Evolutionary conservation across 2,329 filamentous ascomycete species (phyloP), one percentile per base, ranked within the genome.

Genomic region (Coniella vitis): DNA sequence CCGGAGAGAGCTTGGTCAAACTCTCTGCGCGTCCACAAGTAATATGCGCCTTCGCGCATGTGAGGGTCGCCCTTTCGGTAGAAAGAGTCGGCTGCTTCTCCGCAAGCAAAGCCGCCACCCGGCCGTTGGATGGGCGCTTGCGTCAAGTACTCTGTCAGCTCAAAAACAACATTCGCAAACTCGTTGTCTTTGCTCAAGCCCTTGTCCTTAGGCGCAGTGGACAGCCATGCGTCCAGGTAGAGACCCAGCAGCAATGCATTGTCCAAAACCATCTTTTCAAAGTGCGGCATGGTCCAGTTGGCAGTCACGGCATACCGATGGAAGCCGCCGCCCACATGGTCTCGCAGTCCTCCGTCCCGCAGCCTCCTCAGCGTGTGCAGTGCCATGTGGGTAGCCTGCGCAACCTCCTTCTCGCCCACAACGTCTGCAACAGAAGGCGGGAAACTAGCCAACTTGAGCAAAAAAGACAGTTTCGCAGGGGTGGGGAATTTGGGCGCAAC

Each of bases 231-330:
- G 60, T 96, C 90, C 7, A 95, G 74, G 59, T 93, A 97, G 7
- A 93, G 75, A 20, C 84, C 78, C 2, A 98, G 70, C 1, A 97
- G 75, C 57, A 96, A 84, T 0, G 87, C 84, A 60, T 98, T 95
- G 61, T 97, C 93, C 47, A 89, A 90, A 9, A 96, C 78, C 78
- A 97, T 90, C 71, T 97, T 97, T 70, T 98, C 93, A 59, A 97
- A 98, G 64, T 95, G 90, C 10, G 93, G 93, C 40, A 97, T 72
- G 54, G 86, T 87, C 93, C 93, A 98, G 66, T 97, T 87, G 13
- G 82, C 73, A 0, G 91, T 97, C 7, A 95, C 86, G 13, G 89
- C 95, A 63, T 95, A 96, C 45, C 91, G 80, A 32, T 74, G 69
- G 56, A 81, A 81, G 3, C 78, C 78, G 7, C 69, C 71, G 1